Base-by-base conservation (phyloP, 768 basidiomycete species). In the Hirschioporus abietinus region DNA sequence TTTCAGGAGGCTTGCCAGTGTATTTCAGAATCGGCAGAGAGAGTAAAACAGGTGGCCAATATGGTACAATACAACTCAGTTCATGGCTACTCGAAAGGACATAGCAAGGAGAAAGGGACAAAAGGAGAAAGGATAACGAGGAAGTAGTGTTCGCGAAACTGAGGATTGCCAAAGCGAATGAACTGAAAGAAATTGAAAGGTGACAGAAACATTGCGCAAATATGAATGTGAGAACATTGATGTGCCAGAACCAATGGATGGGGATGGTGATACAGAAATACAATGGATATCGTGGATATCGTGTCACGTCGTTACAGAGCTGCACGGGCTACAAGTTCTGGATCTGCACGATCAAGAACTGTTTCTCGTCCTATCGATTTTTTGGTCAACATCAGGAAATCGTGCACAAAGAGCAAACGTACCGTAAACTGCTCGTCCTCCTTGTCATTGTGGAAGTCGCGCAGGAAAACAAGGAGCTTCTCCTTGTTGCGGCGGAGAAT, bases 341-440 rank as follows among this genome's bases (percentile, higher is more conserved):
- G 68, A 95, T 96, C 78, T 98, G 95, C 34, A 88, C 88, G 70
- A 98, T 93, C 72, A 97, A 83, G 81, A 96, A 98, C 71, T 95
- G 93, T 75, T 98, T 98, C 85, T 98, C 95, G 76, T 98, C 88
- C 87, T 88, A 70, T 60, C 63, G 69, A 23, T 25, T 24, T 15
- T n/a, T 59, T 36, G 62, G 42, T 66, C 64, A 52, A 68, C 30
- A 62, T 0, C 27, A 64, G 26, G 12, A 36, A n/a, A 27, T 63
- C 17, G 36, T 24, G 7, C 27, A 15, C 18, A 8, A 24, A 25
- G 30, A 35, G 15, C 9, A 34, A 15, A 76, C 84, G 71, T 70
- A 88, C 94, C 71, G 87, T 95, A 78, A 96, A 98, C 80, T 98
- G 95, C 74, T 97, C 96, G 77, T 98, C 94, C 78, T 99, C 96